A percentile compares a stretch with the other conserved stretches of the same genome.
These are phyloP conservation scores for Daldinia caldariorum DNA, from an alignment of 495 filamentous ascomycete genomes.

Conservation along the genomic window DNA sequence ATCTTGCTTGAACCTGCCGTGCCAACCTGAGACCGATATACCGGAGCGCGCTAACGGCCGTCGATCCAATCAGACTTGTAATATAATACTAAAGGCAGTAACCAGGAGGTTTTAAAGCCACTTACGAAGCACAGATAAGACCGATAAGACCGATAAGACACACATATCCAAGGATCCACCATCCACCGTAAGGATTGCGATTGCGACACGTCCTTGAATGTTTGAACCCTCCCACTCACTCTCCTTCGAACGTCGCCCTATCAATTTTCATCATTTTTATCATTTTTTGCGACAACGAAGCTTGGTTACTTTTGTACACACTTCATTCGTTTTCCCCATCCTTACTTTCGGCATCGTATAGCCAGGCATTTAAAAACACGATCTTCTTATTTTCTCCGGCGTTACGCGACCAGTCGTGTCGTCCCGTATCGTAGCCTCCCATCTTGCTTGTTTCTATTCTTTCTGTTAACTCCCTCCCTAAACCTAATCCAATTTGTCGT, in stretches of 20 bases:
- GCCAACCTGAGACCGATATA: slow-evolving; percentile 19
- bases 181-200: slow-evolving; percentile 15
- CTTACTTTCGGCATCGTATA: slow-evolving; percentile 36
- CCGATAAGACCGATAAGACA: slow-evolving; percentile 25
- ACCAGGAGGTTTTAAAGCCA: slow-evolving; percentile 18
- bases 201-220: neutral
- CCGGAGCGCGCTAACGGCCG: slow-evolving; percentile 21
- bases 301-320: slow-evolving; percentile 28
- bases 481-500: slow-evolving; percentile 9
- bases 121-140: too few species aligned
- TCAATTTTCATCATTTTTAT: slow-evolving; percentile 7
- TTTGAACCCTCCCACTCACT: slow-evolving; percentile 12
- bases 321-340: slow-evolving; percentile 25
- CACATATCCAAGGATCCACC: neutral
- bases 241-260: slow-evolving; percentile 1
- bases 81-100: neutral
- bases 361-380: slow-evolving; percentile 11
- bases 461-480: slow-evolving; percentile 4
- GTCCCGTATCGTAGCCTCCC: slow-evolving; percentile 29
- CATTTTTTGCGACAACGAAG: slow-evolving; percentile 13
- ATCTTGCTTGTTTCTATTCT: slow-evolving; percentile 32
- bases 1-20: neutral
- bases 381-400: slow-evolving; percentile 6
- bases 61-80: neutral
- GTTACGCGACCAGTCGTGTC: neutral